phyloP scores from a whole-genome alignment of 495 filamentous ascomycete species.

The Penicillium antarcticum region DNA sequence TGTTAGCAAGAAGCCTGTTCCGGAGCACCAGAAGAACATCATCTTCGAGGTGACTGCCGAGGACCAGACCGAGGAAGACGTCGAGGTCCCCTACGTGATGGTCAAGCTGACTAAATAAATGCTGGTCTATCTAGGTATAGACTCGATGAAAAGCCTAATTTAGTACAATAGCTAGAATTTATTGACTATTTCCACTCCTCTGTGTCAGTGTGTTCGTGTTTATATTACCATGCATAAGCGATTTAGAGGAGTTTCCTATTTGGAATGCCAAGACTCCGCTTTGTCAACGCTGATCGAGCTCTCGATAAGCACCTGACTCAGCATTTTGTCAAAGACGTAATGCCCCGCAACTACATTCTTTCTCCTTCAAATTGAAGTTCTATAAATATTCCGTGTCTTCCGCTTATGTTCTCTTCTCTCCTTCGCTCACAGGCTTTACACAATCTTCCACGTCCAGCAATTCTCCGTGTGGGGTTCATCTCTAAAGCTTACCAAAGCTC shows the following conservation, averaged over 20 bases:
- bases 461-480: constrained; percentile 12
- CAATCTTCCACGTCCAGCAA: constrained; percentile 16
- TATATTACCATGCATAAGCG: not conserved
- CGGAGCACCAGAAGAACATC: constrained; percentile 86
- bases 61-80: constrained; percentile 86
- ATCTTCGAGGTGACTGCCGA: constrained; percentile 97
- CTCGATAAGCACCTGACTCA: constrained; percentile 24
- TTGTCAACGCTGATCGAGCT: constrained; percentile 32
- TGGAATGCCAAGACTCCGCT: constrained; percentile 5
- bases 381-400: constrained; percentile 9
- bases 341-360: constrained; percentile 6
- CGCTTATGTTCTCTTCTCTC: constrained; percentile 30
- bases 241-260: not conserved
- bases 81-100: constrained; percentile 97
- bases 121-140: not conserved
- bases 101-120: constrained; percentile 60
- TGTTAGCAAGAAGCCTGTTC: constrained; percentile 88
- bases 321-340: constrained; percentile 22
- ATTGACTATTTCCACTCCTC: not conserved
- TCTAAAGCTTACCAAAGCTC: constrained; percentile 12
- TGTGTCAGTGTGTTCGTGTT: not conserved
- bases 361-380: constrained; percentile 1
- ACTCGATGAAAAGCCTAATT: not conserved
- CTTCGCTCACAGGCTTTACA: constrained; percentile 21
- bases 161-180: constrained; percentile 2